Percentiles rank a stretch among this genome's conserved stretches.
Evolutionary conservation across 2,329 filamentous ascomycete species (phyloP).

Genomic region (Trichocomaceae sp.): DNA sequence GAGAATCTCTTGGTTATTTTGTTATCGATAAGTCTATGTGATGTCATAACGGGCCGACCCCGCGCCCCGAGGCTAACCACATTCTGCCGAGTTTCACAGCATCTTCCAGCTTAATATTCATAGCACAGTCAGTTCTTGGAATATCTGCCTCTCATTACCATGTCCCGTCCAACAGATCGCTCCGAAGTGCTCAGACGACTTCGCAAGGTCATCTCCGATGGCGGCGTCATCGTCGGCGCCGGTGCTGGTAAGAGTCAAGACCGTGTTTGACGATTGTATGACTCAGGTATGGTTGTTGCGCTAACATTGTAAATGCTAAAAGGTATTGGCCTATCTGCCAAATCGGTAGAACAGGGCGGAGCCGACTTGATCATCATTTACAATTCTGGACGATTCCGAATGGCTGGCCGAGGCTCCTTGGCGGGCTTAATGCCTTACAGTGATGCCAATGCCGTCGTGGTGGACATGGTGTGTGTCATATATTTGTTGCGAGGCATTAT

Average conservation of each 20-base stretch:
- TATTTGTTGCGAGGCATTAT: not conserved
- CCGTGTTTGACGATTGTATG: too few relatives aligned
- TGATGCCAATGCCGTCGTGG: constrained; percentile 62
- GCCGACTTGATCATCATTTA: constrained; percentile 66
- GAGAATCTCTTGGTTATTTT: not conserved
- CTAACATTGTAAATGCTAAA: constrained; percentile 41
- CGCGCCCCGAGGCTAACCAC: constrained; percentile 5
- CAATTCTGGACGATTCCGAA: constrained; percentile 65
- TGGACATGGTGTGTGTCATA: constrained; percentile 54
- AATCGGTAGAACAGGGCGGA: constrained; percentile 62
- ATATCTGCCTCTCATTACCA: constrained; percentile 7
- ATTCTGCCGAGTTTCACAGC: not conserved
- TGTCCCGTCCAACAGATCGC: constrained; percentile 52
- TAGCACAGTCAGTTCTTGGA: too few relatives aligned
- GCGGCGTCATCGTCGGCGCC: constrained; percentile 59
- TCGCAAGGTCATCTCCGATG: constrained; percentile 48
- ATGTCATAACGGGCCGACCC: constrained; percentile 4
- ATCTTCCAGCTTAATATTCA: not conserved
- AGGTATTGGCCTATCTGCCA: constrained; percentile 65
- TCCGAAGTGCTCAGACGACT: constrained; percentile 52
- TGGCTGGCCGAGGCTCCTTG: constrained; percentile 64
- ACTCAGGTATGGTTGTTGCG: not conserved
- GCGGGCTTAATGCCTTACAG: constrained; percentile 66
- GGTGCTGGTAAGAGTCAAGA: constrained; percentile 47
- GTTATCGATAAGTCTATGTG: not conserved